phyloP scores from a whole-genome alignment of 148 eudicot species.

The Rhododendron molle region DNA sequence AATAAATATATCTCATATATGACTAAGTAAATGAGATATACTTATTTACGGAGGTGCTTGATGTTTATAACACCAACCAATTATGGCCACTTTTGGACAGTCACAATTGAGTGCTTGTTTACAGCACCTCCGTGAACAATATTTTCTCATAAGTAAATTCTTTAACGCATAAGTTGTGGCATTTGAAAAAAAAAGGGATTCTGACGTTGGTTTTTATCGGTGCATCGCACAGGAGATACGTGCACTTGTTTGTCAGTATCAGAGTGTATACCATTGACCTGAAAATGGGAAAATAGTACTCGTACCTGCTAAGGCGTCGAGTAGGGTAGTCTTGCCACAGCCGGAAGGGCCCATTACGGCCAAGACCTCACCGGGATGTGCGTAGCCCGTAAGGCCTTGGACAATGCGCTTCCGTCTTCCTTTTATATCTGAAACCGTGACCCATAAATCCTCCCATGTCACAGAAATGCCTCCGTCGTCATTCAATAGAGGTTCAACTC shows the following conservation, averaged over 20 bases:
- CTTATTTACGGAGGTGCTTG: no score
- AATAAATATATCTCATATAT: no score
- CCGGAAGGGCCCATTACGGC: not conserved
- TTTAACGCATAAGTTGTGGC: no score
- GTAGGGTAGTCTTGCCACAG: not conserved
- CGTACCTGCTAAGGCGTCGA: not conserved
- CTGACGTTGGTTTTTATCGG: not conserved
- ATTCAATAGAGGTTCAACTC: not conserved
- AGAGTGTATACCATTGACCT: no score
- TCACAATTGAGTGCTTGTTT: no score
- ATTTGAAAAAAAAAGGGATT: no score
- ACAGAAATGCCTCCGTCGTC: not conserved
- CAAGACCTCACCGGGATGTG: not conserved
- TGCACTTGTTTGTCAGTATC: no score
- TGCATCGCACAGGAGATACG: not conserved
- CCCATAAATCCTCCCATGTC: not conserved
- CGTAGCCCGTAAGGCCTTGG: not conserved
- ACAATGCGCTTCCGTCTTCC: not conserved
- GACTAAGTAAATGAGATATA: no score
- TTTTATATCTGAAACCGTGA: not conserved
- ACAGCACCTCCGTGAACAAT: no score
- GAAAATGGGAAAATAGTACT: not conserved
- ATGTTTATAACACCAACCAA: no score
- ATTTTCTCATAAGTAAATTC: no score
- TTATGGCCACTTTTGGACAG: no score